These are phyloP conservation scores for Arthrobotrys pseudoclavata DNA, from an alignment of 2,329 filamentous ascomycete species.

Conservation along the genomic window DNA sequence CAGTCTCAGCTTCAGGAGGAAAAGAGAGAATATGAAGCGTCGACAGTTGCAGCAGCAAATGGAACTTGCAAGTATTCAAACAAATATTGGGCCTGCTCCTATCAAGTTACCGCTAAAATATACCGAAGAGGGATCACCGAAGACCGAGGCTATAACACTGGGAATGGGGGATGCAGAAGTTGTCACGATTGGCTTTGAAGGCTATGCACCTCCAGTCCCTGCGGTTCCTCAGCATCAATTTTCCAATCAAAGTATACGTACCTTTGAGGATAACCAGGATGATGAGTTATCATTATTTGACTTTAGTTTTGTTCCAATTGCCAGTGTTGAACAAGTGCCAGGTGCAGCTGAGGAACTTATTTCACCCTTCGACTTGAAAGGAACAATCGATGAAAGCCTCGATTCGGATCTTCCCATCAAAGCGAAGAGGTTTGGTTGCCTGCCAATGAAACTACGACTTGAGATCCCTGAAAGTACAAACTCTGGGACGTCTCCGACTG, in stretches of 20 bases:
- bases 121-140: background rate
- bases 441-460: slow-evolving; percentile 42
- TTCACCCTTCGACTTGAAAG: background rate
- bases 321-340: too few relatives aligned
- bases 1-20: slow-evolving; percentile 35
- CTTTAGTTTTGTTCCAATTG: slow-evolving; percentile 16
- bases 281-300: slow-evolving; percentile 19
- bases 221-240: background rate
- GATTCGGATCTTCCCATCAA: slow-evolving; percentile 22
- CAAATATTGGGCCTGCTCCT: background rate
- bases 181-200: slow-evolving; percentile 42
- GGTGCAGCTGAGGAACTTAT: background rate
- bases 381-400: background rate
- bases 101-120: slow-evolving; percentile 15
- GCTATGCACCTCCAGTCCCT: background rate
- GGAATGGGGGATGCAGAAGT: slow-evolving; percentile 51
- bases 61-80: background rate
- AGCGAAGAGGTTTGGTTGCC: slow-evolving; percentile 14
- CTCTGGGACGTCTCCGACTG: slow-evolving; percentile 1
- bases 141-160: slow-evolving; percentile 33
- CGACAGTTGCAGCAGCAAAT: background rate
- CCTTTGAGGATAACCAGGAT: background rate
- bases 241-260: too few relatives aligned
- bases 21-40: slow-evolving; percentile 25
- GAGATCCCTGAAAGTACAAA: slow-evolving; percentile 9